These are phyloP conservation scores for Monosporozyma unispora DNA, from an alignment of 805 yeast species.

Conservation along the genomic window DNA sequence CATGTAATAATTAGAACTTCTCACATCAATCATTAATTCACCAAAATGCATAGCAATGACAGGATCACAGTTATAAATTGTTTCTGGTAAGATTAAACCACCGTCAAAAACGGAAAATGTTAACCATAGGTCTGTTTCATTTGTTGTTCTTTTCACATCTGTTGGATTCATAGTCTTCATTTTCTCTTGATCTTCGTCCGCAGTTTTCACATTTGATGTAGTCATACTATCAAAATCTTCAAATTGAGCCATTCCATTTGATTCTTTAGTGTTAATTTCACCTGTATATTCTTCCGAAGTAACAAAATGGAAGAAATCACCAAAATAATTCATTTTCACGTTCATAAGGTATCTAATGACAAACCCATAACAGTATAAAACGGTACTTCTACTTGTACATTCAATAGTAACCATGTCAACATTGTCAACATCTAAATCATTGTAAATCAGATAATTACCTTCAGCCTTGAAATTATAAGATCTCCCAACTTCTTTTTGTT, in stretches of 20 bases:
- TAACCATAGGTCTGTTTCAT: slow-evolving; percentile 72
- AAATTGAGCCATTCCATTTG: not conserved
- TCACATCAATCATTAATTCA: slow-evolving; percentile 62
- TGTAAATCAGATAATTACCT: slow-evolving; percentile 59
- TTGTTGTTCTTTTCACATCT: slow-evolving; percentile 40
- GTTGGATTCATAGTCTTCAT: slow-evolving; percentile 5
- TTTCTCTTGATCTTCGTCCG: not conserved
- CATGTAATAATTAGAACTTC: slow-evolving; percentile 89
- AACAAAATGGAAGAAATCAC: slow-evolving; percentile 71
- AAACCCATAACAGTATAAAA: slow-evolving; percentile 70
- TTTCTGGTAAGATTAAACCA: slow-evolving; percentile 61
- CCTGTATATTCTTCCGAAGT: slow-evolving; percentile 75
- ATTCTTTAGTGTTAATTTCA: slow-evolving; percentile 7
- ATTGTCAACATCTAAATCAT: slow-evolving; percentile 51
- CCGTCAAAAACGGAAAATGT: slow-evolving; percentile 65
- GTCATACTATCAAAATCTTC: slow-evolving; percentile 2
- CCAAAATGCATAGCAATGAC: slow-evolving; percentile 57
- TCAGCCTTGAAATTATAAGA: slow-evolving; percentile 49
- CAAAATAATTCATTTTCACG: slow-evolving; percentile 82
- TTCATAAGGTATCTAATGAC: slow-evolving; percentile 65
- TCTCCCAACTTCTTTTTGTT: slow-evolving; percentile 54
- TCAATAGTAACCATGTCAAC: slow-evolving; percentile 62
- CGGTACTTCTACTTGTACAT: slow-evolving; percentile 56
- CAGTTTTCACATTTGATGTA: not conserved
- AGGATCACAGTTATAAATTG: slow-evolving; percentile 54